Conservation (phyloP, 2,329 filamentous ascomycete genomes). For the Aspergillus ochraceoroseus region DNA sequence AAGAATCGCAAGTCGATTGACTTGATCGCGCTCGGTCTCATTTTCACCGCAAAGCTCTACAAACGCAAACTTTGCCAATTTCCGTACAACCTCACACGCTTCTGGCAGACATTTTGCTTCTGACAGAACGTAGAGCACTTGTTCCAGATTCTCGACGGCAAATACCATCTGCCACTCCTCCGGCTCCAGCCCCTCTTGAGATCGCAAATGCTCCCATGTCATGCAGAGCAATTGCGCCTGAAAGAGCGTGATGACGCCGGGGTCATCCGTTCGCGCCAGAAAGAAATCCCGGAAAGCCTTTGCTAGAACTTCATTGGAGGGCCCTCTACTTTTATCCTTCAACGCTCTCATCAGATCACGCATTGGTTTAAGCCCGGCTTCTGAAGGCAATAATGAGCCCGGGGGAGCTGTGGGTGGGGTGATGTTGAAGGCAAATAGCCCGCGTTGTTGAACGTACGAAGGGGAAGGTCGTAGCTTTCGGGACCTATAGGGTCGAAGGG, state of each 20-base stretch:
- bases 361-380: constrained; percentile 62
- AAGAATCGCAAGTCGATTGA: constrained; percentile 38
- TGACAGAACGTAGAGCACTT: constrained; percentile 39
- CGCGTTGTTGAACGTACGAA: constrained; percentile 36
- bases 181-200: constrained; percentile 28
- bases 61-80: constrained; percentile 39
- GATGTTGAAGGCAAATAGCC: constrained; percentile 32
- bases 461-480: constrained; percentile 28
- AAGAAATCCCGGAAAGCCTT: constrained; percentile 64
- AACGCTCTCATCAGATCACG: constrained; percentile 62
- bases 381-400: constrained; percentile 54
- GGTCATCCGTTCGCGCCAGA: constrained; percentile 48
- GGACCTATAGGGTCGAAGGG: constrained; percentile 29
- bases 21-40: constrained; percentile 41
- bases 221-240: constrained; percentile 59
- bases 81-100: constrained; percentile 37
- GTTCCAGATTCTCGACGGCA: constrained; percentile 38
- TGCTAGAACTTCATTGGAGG: constrained; percentile 58
- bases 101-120: constrained; percentile 35
- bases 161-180: constrained; percentile 37
- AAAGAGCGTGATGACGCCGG: constrained; percentile 55
- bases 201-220: constrained; percentile 59
- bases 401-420: constrained; percentile 50
- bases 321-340: constrained; percentile 60
- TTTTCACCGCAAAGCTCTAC: constrained; percentile 36